phyloP scores from a whole-genome alignment of 148 eudicot genomes.

The Silene latifolia region DNA sequence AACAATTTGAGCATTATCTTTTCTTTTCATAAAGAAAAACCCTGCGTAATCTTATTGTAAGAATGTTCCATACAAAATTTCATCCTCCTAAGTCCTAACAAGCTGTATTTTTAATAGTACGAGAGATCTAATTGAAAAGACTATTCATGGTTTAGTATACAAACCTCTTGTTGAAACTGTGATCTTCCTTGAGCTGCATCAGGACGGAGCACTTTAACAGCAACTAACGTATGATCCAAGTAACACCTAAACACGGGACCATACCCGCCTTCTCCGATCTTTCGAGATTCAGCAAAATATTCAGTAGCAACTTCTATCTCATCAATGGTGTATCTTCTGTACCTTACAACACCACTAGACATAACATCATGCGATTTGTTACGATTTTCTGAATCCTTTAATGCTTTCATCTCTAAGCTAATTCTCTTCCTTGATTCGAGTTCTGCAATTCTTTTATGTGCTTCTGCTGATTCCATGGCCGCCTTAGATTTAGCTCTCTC shows the following conservation, averaged over 20 bases:
- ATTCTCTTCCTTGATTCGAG: slow-evolving; percentile 61
- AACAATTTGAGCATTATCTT: background rate
- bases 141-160: background rate
- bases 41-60: too few relatives aligned
- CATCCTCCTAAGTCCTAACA: too few relatives aligned
- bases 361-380: slow-evolving; percentile 25
- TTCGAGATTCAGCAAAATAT: slow-evolving; percentile 50
- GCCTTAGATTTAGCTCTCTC: slow-evolving; percentile 54
- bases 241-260: slow-evolving; percentile 78
- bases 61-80: too few relatives aligned
- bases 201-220: slow-evolving; percentile 89
- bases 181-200: slow-evolving; percentile 97
- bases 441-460: slow-evolving; percentile 61
- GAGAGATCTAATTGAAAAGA: too few relatives aligned
- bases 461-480: slow-evolving; percentile 64
- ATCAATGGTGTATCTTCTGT: slow-evolving; percentile 71
- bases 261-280: slow-evolving; percentile 97
- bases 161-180: slow-evolving; percentile 90
- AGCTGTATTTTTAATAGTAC: too few relatives aligned
- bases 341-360: slow-evolving; percentile 32
- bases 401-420: slow-evolving; percentile 53
- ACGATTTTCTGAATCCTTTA: slow-evolving; percentile 38
- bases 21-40: too few relatives aligned
- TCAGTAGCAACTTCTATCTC: slow-evolving; percentile 82
- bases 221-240: slow-evolving; percentile 72